Base-by-base conservation (phyloP, 768 basidiomycete genomes). In the Boletellus emodensis region DNA sequence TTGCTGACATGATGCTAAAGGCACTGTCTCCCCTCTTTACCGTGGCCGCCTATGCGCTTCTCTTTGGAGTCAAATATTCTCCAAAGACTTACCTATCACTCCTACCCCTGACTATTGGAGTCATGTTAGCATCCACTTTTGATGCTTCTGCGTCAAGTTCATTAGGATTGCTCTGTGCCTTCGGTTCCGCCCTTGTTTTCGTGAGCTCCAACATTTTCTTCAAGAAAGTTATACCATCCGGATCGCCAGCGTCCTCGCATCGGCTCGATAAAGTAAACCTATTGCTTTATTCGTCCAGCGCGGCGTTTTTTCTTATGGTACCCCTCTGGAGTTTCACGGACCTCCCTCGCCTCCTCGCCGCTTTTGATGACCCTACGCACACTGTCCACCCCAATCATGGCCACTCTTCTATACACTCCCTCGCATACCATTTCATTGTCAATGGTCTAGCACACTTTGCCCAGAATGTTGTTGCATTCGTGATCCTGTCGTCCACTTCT, bases 141-240 rank as follows among this genome's bases (percentile, higher is more conserved):
- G 94, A 96, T 69, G 72, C 95, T 51, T 90, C 91, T 1, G 84
- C 84, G 3, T 94, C 93, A 42, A 94, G 93, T 64, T 68, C 80
- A 17, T 71, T 87, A 24, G 96, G 96, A 12, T 71, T 99, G n/a
- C 72, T 96, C 24, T 96, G 90, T 68, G 95, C 96, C 3, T 94
- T 99, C 63, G 95, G 95, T 14, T 96, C 94, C 11, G 96, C 96
- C 28, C 72, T 99, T 51, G 85, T 99, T 57, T 98, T 99, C 66
- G 96, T 99, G 55, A 88, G 87, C 59, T 94, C 93, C 56, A 99
- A 99, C 71, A 98, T 99, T 61, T 96, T 94, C 69, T 97, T 95
- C 80, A 99, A 99, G 73, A 98, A 95, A 75, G 85, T 98, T 55
- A 87, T 99, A 80, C 96, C 96, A 2, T 67, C 74, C 20, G 60